Conservation (phyloP, 495 filamentous ascomycete genomes). For the Cercophora samala region DNA sequence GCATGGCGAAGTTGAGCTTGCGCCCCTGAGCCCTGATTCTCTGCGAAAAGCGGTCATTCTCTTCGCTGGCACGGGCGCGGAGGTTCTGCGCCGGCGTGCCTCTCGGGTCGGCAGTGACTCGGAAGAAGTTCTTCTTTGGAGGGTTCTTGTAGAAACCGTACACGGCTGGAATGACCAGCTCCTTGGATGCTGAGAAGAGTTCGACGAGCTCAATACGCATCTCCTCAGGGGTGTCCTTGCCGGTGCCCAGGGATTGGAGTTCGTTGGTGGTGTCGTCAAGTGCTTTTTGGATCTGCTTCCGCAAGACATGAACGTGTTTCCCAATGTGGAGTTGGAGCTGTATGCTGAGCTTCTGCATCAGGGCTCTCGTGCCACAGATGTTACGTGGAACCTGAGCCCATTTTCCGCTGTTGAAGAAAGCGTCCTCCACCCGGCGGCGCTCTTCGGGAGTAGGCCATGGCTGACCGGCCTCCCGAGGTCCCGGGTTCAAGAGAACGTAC, state of each 20-base stretch:
- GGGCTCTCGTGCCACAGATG: constrained; percentile 34
- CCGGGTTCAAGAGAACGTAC: constrained; percentile 59
- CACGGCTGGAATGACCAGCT: constrained; percentile 40
- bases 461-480: constrained; percentile 38
- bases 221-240: constrained; percentile 38
- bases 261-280: constrained; percentile 40
- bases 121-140: constrained; percentile 39
- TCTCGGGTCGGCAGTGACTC: constrained; percentile 34
- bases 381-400: constrained; percentile 40
- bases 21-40: constrained; percentile 37
- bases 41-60: constrained; percentile 39
- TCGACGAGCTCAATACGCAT: constrained; percentile 42
- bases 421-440: constrained; percentile 27
- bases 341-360: constrained; percentile 37
- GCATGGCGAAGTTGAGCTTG: constrained; percentile 35
- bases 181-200: constrained; percentile 37
- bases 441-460: constrained; percentile 34
- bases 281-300: constrained; percentile 36
- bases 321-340: constrained; percentile 42
- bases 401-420: constrained; percentile 40
- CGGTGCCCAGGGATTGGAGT: constrained; percentile 36
- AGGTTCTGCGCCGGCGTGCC: constrained; percentile 43
- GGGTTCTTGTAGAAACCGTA: constrained; percentile 45
- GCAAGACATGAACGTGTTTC: constrained; percentile 34
- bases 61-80: constrained; percentile 40